These are phyloP conservation scores for Nothophoma quercina DNA, from an alignment of 2,329 filamentous ascomycete species.

Conservation along the genomic window DNA sequence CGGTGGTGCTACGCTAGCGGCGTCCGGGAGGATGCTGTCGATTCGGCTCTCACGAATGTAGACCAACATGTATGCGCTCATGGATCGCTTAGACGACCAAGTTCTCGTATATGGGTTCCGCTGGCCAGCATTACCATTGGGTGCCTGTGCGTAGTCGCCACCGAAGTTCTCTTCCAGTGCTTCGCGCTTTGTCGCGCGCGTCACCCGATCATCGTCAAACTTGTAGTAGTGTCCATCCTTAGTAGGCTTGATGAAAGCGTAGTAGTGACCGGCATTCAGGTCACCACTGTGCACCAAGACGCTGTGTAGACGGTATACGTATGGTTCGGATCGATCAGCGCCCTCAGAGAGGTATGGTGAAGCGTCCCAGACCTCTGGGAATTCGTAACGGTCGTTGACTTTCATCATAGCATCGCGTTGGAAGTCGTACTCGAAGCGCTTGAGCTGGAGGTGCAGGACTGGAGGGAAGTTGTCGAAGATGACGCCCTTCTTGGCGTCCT, in stretches of 20 bases:
- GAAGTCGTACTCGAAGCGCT: conserved; percentile 98
- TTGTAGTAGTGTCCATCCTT: conserved; percentile 96
- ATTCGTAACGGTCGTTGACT: conserved; percentile 92
- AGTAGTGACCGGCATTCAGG: conserved; percentile 96
- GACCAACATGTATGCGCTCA: conserved; percentile 98
- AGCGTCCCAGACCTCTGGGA: conserved; percentile 83
- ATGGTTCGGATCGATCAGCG: conserved; percentile 86
- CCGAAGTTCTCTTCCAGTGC: conserved; percentile 97
- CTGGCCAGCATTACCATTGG: conserved; percentile 62
- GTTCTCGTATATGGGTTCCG: conserved; percentile 71
- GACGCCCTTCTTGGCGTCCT: conserved; percentile 96
- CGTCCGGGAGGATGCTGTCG: conserved; percentile 81
- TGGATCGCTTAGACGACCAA: conserved; percentile 71
- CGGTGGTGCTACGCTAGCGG: conserved; percentile 81
- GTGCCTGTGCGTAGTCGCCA: conserved; percentile 75
- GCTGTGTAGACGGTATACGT: conserved; percentile 91
- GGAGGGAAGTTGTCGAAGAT: conserved; percentile 96
- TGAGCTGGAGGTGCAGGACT: conserved; percentile 92
- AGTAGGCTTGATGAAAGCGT: conserved; percentile 89
- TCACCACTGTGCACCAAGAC: conserved; percentile 97
- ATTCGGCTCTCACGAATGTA: conserved; percentile 89
- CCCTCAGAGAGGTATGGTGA: conserved; percentile 85
- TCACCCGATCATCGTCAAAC: conserved; percentile 97
- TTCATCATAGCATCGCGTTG: conserved; percentile 98
- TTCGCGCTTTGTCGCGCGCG: conserved; percentile 88